phyloP scores from a whole-genome alignment of 169 alveolate genomes.

The Plasmodium blacklocki region DNA sequence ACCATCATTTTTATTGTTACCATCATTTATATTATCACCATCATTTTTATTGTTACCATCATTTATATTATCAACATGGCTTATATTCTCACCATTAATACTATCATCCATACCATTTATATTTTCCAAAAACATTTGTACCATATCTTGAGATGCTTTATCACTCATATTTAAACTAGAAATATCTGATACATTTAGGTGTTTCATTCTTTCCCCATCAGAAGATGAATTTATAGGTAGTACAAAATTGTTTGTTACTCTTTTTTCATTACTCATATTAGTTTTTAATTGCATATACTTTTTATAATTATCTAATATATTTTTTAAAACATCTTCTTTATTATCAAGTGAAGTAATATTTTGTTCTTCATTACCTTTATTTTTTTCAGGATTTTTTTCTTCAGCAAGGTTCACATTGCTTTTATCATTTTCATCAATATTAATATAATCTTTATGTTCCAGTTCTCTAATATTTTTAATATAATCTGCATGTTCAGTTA shows the following conservation, averaged over 20 bases:
- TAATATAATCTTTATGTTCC: not conserved
- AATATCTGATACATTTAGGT: too few relatives aligned
- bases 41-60: too few relatives aligned
- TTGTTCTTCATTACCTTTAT: not conserved
- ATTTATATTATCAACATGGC: too few relatives aligned
- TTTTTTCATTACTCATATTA: not conserved
- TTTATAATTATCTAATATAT: slow-evolving; percentile 7
- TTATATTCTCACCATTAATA: too few relatives aligned
- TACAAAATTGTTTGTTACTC: not conserved
- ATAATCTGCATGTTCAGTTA: not conserved
- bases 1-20: too few relatives aligned
- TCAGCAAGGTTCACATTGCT: not conserved
- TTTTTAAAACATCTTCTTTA: slow-evolving; percentile 9
- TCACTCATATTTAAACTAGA: too few relatives aligned
- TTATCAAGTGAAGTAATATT: not conserved
- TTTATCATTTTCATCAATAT: not conserved
- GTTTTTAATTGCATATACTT: slow-evolving; percentile 10
- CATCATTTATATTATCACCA: too few relatives aligned
- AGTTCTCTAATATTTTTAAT: not conserved
- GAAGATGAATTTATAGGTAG: not conserved
- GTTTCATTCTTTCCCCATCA: not conserved
- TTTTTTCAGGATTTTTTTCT: not conserved
- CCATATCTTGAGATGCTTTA: too few relatives aligned
- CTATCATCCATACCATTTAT: too few relatives aligned
- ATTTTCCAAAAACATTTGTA: too few relatives aligned